phyloP scores from a whole-genome alignment of 2,329 filamentous ascomycete genomes.

The Clarireedia hainanense region DNA sequence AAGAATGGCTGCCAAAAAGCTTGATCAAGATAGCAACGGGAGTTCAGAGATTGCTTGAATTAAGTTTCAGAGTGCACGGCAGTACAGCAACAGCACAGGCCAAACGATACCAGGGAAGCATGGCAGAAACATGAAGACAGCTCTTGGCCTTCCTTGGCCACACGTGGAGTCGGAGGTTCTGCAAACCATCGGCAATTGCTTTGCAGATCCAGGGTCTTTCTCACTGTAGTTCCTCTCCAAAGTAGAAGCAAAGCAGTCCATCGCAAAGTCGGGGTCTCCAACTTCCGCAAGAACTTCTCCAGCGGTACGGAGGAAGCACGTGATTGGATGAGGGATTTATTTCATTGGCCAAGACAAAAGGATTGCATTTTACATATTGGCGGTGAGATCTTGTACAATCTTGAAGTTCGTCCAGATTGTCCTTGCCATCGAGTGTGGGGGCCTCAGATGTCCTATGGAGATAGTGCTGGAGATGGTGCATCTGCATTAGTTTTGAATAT shows the following conservation, averaged over 20 bases:
- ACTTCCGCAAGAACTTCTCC: not conserved
- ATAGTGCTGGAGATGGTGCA: not conserved
- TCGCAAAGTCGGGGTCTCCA: not conserved
- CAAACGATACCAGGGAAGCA: not conserved
- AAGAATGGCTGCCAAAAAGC: not conserved
- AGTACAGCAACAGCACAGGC: not conserved
- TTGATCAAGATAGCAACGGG: not conserved
- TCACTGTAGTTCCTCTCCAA: not conserved
- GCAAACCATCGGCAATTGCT: not conserved
- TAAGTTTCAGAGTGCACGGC: not conserved
- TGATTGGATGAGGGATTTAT: conserved; percentile 9
- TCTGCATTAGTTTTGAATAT: not conserved
- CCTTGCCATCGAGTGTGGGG: not conserved
- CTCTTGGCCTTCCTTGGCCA: not conserved
- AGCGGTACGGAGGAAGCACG: not conserved
- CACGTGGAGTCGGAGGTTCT: not conserved
- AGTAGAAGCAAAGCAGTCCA: not conserved
- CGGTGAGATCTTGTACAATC: not conserved
- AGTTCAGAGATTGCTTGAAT: not conserved
- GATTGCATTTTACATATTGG: not conserved
- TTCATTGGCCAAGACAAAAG: conserved; percentile 1
- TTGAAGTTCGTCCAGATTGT: not conserved
- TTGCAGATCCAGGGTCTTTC: not conserved
- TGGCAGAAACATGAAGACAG: not conserved
- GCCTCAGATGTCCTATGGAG: not conserved